A percentile compares a stretch with the other conserved stretches of the same genome.
Conservation (phyloP, 177 flowering plant genomes). For the Telopea speciosissima region DNA sequence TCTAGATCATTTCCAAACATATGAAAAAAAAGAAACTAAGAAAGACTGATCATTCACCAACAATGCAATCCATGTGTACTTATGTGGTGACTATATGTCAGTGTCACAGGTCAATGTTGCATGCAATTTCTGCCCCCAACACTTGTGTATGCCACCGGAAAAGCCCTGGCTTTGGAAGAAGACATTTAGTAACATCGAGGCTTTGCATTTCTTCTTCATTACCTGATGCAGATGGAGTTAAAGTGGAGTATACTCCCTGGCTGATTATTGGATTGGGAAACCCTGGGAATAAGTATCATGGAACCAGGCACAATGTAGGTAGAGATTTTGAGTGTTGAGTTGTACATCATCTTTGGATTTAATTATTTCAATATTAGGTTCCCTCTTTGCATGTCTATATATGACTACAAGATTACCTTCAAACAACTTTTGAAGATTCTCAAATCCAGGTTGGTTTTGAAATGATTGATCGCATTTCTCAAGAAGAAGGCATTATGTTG, state of each 20-base stretch:
- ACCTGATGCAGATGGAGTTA: constrained; percentile 36
- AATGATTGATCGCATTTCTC: constrained; percentile 82
- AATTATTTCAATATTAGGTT: background rate
- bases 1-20: no score
- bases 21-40: no score
- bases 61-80: background rate
- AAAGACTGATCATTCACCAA: background rate
- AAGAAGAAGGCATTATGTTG: constrained; percentile 62
- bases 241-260: constrained; percentile 93
- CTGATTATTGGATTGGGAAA: constrained; percentile 88
- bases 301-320: constrained; percentile 88
- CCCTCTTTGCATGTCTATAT: background rate
- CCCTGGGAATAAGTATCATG: constrained; percentile 91
- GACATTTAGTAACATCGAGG: constrained; percentile 20
- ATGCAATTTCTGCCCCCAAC: constrained; percentile 37
- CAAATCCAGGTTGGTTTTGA: constrained; percentile 84
- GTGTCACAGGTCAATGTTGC: constrained; percentile 52
- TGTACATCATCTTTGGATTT: background rate
- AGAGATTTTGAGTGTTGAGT: background rate
- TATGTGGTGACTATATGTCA: background rate
- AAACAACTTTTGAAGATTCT: background rate
- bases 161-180: constrained; percentile 19
- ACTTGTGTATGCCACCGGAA: constrained; percentile 27
- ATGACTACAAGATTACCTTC: background rate
- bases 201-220: constrained; percentile 42